Percentiles rank a stretch among this genome's conserved stretches.
Evolutionary conservation across 345 rosid genomes (phyloP).

Genomic region (Salix udensis): DNA sequence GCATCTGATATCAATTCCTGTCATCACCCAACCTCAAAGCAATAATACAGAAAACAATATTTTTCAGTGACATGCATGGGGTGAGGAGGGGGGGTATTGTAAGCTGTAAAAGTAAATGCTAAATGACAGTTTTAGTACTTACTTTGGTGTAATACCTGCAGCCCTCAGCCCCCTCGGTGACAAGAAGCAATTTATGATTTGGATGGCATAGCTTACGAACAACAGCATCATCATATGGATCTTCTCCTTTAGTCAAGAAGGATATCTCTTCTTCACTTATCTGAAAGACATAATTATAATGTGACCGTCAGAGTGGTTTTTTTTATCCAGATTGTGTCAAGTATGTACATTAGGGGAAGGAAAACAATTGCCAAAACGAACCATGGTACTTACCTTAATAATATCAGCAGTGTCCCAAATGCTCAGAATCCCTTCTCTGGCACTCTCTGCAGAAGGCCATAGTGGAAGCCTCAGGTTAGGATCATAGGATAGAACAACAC

Average conservation of each 20-base stretch:
- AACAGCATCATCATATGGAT: slow-evolving; percentile 82
- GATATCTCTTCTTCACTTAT: slow-evolving; percentile 85
- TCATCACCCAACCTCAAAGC: not conserved
- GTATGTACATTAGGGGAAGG: not conserved
- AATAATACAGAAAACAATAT: not conserved
- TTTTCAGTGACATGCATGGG: not conserved
- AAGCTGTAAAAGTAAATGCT: not conserved
- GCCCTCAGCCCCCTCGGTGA: slow-evolving; percentile 81
- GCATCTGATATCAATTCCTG: not conserved
- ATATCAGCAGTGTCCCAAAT: slow-evolving; percentile 89
- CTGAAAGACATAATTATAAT: slow-evolving; percentile 34
- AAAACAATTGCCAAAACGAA: not conserved
- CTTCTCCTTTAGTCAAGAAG: slow-evolving; percentile 84
- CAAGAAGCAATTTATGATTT: slow-evolving; percentile 77
- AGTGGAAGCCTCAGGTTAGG: slow-evolving; percentile 94
- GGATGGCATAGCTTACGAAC: slow-evolving; percentile 71
- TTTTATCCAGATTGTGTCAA: not conserved
- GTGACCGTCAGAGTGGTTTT: not conserved
- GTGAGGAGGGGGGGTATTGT: not conserved
- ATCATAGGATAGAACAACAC: slow-evolving; percentile 77
- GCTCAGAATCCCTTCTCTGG: slow-evolving; percentile 79
- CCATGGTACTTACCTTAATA: slow-evolving; percentile 51
- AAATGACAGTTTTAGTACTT: slow-evolving; percentile 10
- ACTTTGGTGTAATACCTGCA: slow-evolving; percentile 96
- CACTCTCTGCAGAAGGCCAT: slow-evolving; percentile 83